phyloP scores from a whole-genome alignment of 148 eudicot species.

The Rhododendron vialii region DNA sequence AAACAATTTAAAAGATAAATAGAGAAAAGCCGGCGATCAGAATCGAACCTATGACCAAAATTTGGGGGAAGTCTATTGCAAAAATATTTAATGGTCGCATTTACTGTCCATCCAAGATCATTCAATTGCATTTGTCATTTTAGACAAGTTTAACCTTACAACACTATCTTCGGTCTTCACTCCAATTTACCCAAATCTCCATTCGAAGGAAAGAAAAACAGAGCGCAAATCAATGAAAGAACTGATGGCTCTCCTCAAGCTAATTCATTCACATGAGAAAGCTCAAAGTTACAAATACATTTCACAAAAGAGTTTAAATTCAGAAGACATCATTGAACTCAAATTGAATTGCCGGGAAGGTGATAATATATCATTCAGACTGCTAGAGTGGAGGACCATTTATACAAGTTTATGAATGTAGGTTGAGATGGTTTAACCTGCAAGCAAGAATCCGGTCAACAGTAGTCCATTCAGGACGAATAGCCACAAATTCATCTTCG shows the following conservation, averaged over 20 bases:
- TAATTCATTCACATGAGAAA: neutral
- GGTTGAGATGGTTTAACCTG: conserved; percentile 48
- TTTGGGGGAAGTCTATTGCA: neutral
- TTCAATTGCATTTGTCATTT: neutral
- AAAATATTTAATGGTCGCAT: neutral
- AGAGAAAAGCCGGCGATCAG: neutral
- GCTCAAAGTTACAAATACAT: neutral
- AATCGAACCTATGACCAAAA: neutral
- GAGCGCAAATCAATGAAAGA: neutral
- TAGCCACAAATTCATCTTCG: conserved; percentile 77
- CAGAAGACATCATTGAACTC: neutral
- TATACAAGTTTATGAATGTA: neutral
- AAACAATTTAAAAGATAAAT: neutral
- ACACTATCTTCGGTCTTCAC: neutral
- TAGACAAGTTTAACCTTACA: neutral
- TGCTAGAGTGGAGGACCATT: neutral
- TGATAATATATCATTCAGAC: neutral
- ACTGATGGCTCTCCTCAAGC: neutral
- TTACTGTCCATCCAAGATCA: neutral
- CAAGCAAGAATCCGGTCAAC: conserved; percentile 92
- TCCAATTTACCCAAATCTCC: neutral
- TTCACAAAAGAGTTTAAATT: conserved; percentile 8
- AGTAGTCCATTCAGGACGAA: conserved; percentile 96
- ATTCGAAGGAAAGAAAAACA: neutral
- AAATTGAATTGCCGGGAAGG: neutral